These are phyloP conservation scores for Rubroboletus satanas DNA, from an alignment of 768 basidiomycete species.

Conservation along the genomic window DNA sequence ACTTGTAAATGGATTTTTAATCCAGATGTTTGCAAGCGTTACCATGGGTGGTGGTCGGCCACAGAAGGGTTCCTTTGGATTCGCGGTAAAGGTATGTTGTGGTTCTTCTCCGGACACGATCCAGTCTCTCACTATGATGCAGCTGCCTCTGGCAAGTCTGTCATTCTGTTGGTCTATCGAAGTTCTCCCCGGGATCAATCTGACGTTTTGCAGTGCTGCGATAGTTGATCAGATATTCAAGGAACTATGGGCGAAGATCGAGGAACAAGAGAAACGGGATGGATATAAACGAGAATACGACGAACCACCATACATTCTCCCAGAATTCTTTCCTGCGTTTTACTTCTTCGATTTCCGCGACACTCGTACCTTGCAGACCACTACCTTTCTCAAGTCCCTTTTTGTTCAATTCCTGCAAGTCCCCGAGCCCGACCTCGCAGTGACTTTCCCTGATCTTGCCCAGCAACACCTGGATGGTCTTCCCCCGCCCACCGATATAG, in stretches of 20 bases:
- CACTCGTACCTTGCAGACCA: constrained; percentile 12
- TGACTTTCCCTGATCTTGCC: constrained; percentile 21
- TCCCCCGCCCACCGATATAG: constrained; percentile 17
- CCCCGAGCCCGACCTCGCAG: constrained; percentile 16
- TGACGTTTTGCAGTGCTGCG: constrained; percentile 18
- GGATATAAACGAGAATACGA: constrained; percentile 13
- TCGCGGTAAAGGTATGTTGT: constrained; percentile 18
- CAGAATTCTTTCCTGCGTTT: constrained; percentile 25
- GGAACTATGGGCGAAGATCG: constrained; percentile 21
- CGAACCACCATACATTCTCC: constrained; percentile 16
- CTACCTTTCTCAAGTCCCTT: constrained; percentile 23
- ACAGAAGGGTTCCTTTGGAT: constrained; percentile 26
- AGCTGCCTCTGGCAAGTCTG: constrained; percentile 25
- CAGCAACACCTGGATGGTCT: constrained; percentile 13
- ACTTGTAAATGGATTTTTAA: constrained; percentile 27
- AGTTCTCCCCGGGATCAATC: not conserved
- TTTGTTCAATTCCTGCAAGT: constrained; percentile 27
- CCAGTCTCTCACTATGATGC: not conserved
- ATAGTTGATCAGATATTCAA: constrained; percentile 24
- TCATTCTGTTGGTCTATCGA: constrained; percentile 17
- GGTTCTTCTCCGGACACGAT: not conserved
- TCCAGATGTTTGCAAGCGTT: constrained; percentile 14
- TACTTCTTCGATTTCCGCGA: constrained; percentile 31
- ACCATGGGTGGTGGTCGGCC: constrained; percentile 18
- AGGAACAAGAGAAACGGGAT: constrained; percentile 17